A percentile compares a stretch with the other conserved stretches of the same genome.
Conservation (phyloP, 108 stramenopile species). For the Bacterosira constricta region DNA sequence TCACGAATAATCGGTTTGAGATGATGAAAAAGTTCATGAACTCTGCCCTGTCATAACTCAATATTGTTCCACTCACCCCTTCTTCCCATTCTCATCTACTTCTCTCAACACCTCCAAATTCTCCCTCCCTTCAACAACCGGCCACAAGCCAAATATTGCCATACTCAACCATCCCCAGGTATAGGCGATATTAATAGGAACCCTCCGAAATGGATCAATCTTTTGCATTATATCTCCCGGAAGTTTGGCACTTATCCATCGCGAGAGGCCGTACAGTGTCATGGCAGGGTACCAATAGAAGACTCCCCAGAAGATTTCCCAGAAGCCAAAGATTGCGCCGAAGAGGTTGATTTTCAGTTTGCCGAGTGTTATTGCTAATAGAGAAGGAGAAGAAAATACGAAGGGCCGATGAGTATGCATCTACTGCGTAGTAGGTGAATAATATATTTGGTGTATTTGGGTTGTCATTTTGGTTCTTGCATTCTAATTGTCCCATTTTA, state of each 20-base stretch:
- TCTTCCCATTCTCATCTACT: slow-evolving; percentile 47
- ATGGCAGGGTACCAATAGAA: slow-evolving; percentile 49
- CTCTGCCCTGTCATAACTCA: background rate
- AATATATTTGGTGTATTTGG: too few relatives aligned
- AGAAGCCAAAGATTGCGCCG: slow-evolving; percentile 43
- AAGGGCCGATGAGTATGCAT: too few relatives aligned
- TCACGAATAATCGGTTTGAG: too few relatives aligned
- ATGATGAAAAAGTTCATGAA: background rate
- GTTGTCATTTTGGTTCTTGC: too few relatives aligned
- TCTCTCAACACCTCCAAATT: slow-evolving; percentile 45
- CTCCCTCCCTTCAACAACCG: slow-evolving; percentile 40
- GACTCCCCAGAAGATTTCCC: slow-evolving; percentile 48
- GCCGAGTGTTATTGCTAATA: slow-evolving; percentile 36
- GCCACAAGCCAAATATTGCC: slow-evolving; percentile 42
- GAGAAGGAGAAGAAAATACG: background rate
- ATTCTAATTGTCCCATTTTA: too few relatives aligned
- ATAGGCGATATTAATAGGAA: slow-evolving; percentile 44
- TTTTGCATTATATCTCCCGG: slow-evolving; percentile 46
- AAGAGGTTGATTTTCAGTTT: slow-evolving; percentile 57
- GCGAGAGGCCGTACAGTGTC: slow-evolving; percentile 31
- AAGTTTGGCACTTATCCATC: slow-evolving; percentile 30
- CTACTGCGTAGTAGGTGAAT: too few relatives aligned
- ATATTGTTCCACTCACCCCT: slow-evolving; percentile 28
- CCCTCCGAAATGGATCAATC: slow-evolving; percentile 49
- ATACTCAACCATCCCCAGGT: slow-evolving; percentile 42